A percentile compares a stretch with the other conserved stretches of the same genome.
Evolutionary conservation across 106 monocot species (phyloP).

Genomic region (Xerophyta viscosa): DNA sequence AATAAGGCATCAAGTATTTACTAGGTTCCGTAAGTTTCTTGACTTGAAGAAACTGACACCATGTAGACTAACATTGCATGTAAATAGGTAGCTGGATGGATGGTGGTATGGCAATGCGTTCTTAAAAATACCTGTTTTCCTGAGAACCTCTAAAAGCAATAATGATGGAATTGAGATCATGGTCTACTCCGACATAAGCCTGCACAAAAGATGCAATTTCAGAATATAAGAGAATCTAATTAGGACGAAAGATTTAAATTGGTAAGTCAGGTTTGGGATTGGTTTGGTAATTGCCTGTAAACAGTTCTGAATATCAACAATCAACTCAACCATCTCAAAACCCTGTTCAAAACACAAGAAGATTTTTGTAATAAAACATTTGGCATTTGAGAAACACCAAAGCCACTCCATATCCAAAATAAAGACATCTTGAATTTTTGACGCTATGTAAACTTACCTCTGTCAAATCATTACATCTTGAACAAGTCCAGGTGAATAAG

Average conservation of each 20-base stretch:
- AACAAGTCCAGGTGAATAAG: slow-evolving; percentile 82
- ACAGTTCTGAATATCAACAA: slow-evolving; percentile 89
- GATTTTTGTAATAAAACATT: too few species aligned
- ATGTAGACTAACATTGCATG: too few species aligned
- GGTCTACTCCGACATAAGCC: slow-evolving; percentile 79
- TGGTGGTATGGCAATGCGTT: too few species aligned
- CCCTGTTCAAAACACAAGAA: slow-evolving; percentile 32
- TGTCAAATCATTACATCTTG: slow-evolving; percentile 63
- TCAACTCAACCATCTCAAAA: slow-evolving; percentile 78
- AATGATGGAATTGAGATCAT: slow-evolving; percentile 54
- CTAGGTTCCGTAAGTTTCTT: too few species aligned
- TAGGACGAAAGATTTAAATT: too few species aligned
- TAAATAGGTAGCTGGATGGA: too few species aligned
- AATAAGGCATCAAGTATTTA: too few species aligned
- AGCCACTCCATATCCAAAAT: too few species aligned
- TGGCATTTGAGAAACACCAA: too few species aligned
- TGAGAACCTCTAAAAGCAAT: slow-evolving; percentile 76
- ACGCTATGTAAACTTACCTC: slow-evolving; percentile 33
- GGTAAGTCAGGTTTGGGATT: not conserved
- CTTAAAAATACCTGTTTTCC: slow-evolving; percentile 63
- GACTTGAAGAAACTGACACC: too few species aligned
- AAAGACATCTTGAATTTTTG: not conserved
- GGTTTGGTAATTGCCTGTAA: slow-evolving; percentile 61
- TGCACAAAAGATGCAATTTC: too few species aligned
- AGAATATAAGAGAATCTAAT: not conserved